Conservation (phyloP, 805 yeast genomes). For the Cyberlindnera amylophila region DNA sequence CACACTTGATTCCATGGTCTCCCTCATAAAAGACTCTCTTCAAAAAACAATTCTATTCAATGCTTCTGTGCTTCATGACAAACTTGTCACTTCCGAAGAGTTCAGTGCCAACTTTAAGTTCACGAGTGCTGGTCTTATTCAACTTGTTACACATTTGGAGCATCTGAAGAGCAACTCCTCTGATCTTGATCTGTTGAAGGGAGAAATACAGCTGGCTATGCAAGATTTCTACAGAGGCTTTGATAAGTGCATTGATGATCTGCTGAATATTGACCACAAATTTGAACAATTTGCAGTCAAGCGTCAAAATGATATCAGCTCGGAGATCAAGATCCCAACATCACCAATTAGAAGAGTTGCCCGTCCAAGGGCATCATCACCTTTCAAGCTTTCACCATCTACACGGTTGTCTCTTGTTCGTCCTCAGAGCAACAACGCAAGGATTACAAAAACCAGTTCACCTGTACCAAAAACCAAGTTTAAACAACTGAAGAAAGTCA, state of each 20-base stretch:
- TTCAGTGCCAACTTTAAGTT: slow-evolving; percentile 25
- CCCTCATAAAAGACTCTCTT: slow-evolving; percentile 41
- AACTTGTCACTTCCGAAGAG: slow-evolving; percentile 31
- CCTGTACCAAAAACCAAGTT: slow-evolving; percentile 16
- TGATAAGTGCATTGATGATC: slow-evolving; percentile 28
- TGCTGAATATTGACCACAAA: slow-evolving; percentile 32
- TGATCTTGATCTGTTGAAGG: slow-evolving; percentile 15
- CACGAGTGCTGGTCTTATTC: slow-evolving; percentile 4
- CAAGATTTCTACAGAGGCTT: slow-evolving; percentile 22
- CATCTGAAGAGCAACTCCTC: slow-evolving; percentile 8
- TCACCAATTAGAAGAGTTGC: slow-evolving; percentile 25
- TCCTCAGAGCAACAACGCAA: slow-evolving; percentile 10
- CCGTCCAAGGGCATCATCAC: slow-evolving; percentile 21
- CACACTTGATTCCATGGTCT: slow-evolving; percentile 38
- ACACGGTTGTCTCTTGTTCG: slow-evolving; percentile 25
- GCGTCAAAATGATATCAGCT: slow-evolving; percentile 20
- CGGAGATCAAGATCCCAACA: slow-evolving; percentile 24
- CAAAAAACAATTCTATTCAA: slow-evolving; percentile 53
- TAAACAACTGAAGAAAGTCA: slow-evolving; percentile 38
- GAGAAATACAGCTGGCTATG: slow-evolving; percentile 16
- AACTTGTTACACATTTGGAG: slow-evolving; percentile 12
- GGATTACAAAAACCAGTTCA: slow-evolving; percentile 15
- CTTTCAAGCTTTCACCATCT: slow-evolving; percentile 19
- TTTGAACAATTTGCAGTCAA: slow-evolving; percentile 33
- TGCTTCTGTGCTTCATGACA: slow-evolving; percentile 54